phyloP scores from a whole-genome alignment of 768 basidiomycete species.

The Russula sp. region DNA sequence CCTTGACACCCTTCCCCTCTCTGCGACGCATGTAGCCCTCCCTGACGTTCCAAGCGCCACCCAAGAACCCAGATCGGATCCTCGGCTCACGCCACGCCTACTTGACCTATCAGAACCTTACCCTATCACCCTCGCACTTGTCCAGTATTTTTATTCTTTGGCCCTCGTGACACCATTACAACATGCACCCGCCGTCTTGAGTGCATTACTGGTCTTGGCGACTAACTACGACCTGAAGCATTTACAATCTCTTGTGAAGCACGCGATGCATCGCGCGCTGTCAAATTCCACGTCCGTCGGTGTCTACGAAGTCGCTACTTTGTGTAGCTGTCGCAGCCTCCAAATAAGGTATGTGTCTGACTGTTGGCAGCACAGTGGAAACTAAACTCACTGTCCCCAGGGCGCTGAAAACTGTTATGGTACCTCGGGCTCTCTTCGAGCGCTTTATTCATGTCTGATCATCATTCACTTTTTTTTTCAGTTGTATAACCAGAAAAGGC shows the following conservation, averaged over 20 bases:
- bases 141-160: constrained; percentile 93
- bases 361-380: constrained; percentile 23
- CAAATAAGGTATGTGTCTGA: constrained; percentile 68
- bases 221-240: constrained; percentile 79
- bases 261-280: constrained; percentile 88
- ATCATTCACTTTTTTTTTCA: constrained; percentile 36
- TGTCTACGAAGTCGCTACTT: constrained; percentile 92
- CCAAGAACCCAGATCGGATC: constrained; percentile 61
- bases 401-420: constrained; percentile 82
- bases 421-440: constrained; percentile 34
- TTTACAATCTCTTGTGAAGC: constrained; percentile 77
- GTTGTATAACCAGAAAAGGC: constrained; percentile 78
- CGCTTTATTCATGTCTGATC: constrained; percentile 24
- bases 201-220: constrained; percentile 79
- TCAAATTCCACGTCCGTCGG: constrained; percentile 84
- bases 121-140: constrained; percentile 79
- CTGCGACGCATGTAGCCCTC: constrained; percentile 59
- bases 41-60: constrained; percentile 55
- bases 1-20: constrained; percentile 56
- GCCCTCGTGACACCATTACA: constrained; percentile 87
- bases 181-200: constrained; percentile 84
- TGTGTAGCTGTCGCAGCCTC: constrained; percentile 83
- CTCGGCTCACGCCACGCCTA: constrained; percentile 73
- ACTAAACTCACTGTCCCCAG: constrained; percentile 38
- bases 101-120: constrained; percentile 87